Conservation (phyloP, 257 asterid species). For the Parsonsia alboflavescens region DNA sequence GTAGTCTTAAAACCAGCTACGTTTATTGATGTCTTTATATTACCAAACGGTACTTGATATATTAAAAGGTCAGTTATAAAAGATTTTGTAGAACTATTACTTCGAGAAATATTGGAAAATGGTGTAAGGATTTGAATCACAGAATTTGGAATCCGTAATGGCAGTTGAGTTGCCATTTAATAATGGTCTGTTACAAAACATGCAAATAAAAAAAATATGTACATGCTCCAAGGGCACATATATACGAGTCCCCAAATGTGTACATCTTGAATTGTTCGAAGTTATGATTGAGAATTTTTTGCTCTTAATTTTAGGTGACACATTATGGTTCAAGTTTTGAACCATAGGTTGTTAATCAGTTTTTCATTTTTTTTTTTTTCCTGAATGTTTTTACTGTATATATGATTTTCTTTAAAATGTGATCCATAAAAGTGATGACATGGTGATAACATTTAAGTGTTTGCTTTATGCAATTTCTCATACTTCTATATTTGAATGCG, state of each 20-base stretch:
- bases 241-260: neutral
- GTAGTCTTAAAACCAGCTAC: neutral
- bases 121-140: neutral
- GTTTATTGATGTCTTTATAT: neutral
- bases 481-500: neutral
- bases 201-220: neutral
- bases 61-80: neutral
- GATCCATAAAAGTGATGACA: neutral
- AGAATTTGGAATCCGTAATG: neutral
- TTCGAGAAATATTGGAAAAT: neutral
- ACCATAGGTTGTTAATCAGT: neutral
- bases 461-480: neutral
- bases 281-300: neutral
- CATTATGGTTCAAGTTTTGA: neutral
- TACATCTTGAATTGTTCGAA: neutral
- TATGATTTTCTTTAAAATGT: neutral
- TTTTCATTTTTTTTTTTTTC: too few relatives aligned
- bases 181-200: too few relatives aligned
- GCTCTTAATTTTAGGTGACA: neutral
- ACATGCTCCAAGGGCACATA: neutral
- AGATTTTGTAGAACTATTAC: too few relatives aligned
- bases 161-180: neutral
- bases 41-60: too few relatives aligned
- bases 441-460: neutral
- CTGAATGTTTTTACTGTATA: neutral